phyloP scores from a whole-genome alignment of 805 yeast species.

The Candida chauliodis region DNA sequence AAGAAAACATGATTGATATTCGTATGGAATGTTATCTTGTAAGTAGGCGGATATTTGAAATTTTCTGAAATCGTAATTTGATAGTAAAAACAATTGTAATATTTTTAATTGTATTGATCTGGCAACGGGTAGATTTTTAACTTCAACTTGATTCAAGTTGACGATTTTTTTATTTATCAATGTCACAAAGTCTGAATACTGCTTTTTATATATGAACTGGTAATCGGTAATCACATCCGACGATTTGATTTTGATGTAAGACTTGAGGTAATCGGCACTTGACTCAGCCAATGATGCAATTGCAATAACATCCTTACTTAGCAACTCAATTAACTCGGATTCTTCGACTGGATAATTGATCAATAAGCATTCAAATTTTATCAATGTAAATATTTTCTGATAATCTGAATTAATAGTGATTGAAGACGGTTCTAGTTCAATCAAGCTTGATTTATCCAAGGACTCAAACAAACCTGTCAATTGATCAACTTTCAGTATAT shows the following conservation, averaged over 20 bases:
- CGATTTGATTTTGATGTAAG: slow-evolving; percentile 21
- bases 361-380: slow-evolving; percentile 6
- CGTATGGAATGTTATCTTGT: slow-evolving; percentile 6
- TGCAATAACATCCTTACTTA: not conserved
- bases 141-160: slow-evolving; percentile 14
- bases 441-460: not conserved
- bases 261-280: not conserved
- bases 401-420: not conserved
- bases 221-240: slow-evolving; percentile 33
- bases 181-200: slow-evolving; percentile 19
- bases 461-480: not conserved
- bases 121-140: slow-evolving; percentile 6
- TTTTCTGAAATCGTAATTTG: slow-evolving; percentile 33
- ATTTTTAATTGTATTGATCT: slow-evolving; percentile 22
- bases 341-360: slow-evolving; percentile 4
- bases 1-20: not conserved
- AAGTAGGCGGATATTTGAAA: slow-evolving; percentile 20
- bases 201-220: slow-evolving; percentile 19
- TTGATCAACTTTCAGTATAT: slow-evolving; percentile 2
- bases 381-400: not conserved
- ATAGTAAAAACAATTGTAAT: slow-evolving; percentile 26
- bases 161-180: slow-evolving; percentile 32
- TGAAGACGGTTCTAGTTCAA: slow-evolving; percentile 1
- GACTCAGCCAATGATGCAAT: not conserved
- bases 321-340: not conserved